Percentiles rank a stretch among this genome's conserved stretches.
These are phyloP conservation scores for Phalaenopsis hybrid DNA, from an alignment of 116 monocot species.

Conservation along the genomic window DNA sequence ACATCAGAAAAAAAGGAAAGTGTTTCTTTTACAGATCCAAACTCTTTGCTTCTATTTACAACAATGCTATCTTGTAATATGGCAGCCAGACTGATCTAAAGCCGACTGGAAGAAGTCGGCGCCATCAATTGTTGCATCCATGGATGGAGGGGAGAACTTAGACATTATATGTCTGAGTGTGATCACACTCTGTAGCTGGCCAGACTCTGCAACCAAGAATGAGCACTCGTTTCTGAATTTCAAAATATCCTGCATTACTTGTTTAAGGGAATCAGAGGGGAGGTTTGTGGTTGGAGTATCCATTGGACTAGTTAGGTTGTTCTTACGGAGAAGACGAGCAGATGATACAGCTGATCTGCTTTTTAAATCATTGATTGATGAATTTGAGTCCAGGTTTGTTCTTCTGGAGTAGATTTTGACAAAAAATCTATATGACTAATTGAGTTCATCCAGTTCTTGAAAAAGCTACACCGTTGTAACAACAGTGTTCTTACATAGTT, in stretches of 20 bases:
- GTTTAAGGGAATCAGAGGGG: slow-evolving; percentile 27
- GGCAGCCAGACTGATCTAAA: slow-evolving; percentile 29
- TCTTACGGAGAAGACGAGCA: slow-evolving; percentile 13
- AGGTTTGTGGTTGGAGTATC: slow-evolving; percentile 6
- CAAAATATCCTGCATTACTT: slow-evolving; percentile 26
- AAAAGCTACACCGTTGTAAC: too few species aligned
- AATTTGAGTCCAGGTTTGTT: neutral
- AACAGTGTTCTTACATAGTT: too few species aligned
- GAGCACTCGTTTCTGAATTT: slow-evolving; percentile 15
- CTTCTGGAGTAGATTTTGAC: neutral
- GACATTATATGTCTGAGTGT: slow-evolving; percentile 34
- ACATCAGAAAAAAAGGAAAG: too few species aligned
- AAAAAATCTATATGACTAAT: too few species aligned
- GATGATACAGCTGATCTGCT: neutral
- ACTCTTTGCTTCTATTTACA: too few species aligned
- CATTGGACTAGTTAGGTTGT: neutral
- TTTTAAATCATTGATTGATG: neutral
- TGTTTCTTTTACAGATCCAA: too few species aligned
- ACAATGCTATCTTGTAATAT: neutral
- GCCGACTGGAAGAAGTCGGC: slow-evolving; percentile 32
- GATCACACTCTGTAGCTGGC: slow-evolving; percentile 16
- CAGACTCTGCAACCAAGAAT: slow-evolving; percentile 30
- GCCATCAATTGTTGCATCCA: slow-evolving; percentile 43
- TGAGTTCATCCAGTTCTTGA: too few species aligned
- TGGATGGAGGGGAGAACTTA: slow-evolving; percentile 36